Base-by-base conservation (phyloP, 1,139 yeast genomes). In the Scheffersomyces illinoinensis region DNA sequence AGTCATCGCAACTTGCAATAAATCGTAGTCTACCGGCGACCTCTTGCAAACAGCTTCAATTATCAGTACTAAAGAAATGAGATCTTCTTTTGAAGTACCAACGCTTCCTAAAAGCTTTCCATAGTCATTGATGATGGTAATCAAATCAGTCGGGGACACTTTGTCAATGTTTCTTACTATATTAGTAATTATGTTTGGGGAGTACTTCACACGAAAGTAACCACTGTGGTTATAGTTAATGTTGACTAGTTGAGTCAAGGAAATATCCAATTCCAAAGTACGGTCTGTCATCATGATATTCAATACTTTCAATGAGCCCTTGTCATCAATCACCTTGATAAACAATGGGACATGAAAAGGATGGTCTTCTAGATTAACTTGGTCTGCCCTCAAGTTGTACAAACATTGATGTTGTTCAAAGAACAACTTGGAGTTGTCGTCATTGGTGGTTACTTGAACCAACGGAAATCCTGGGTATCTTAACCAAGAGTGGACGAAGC, bases 401-500 rank as follows among this genome's bases (percentile, higher is more conserved):
- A 80, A 55, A 63, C 75, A 85, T 59, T 87, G 76, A 66, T 86
- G 87, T 71, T 88, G 93, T 56, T 77, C 85, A 52, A 85, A 65
- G 12, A 67, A 62, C 6, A 86, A 64, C 52, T 72, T 57, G 8
- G 54, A 49, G n/a, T 55, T 68, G 10, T 66, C 76, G 0, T 69
- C 69, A 23, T 64, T 63, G 0, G 69, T 60, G 0, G 71, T 63
- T 1, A 87, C 85, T 8, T 71, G 69, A 18, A 89, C 68, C 2
- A 85, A 68, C 3, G 95, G 93, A 58, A 75, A 81, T 0, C 92
- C 92, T 0, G 87, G 79, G 23, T 81, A 72, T 65, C 85, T 78
- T 5, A 81, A 71, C 92, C 92, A 88, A 0, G 90, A 82, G 61
- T 84, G 82, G 63, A 83, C 76, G 58, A 85, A 84, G 55, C 73